Base-by-base conservation (phyloP, 164 flowering plant species). In the Dillenia suffruticosa region DNA sequence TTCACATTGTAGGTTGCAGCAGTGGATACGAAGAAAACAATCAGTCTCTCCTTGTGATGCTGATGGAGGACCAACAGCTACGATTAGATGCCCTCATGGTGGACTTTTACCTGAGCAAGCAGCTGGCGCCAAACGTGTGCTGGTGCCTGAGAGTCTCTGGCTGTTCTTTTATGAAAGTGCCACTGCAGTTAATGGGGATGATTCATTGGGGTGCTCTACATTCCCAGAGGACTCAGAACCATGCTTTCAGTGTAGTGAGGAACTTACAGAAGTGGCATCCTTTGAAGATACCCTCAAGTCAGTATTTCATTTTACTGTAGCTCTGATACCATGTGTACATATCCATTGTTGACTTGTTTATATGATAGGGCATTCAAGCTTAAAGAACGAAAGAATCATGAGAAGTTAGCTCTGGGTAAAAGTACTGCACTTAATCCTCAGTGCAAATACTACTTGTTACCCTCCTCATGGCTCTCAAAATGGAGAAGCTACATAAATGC, bases 71-170 rank as follows among this genome's bases (percentile, higher is more conserved):
- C 96, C 99, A 56, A 94, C 99, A 64, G 84, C 76, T 69, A 70
- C 92, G 51, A 85, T 94, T 65, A 77, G 76, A 57, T 94, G 99
- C 62, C 84, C 89, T 12, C 99, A 94, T 74, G 97, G 97, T 47
- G 66, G 66, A 49, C 86, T 94, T 66, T 12, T 81, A 76, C 99
- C 99, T 51, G 99, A 91, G 66, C 77, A 79, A 72, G 95, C 90
- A 69, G 8, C 88, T 66, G 96, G 96, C 61, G 94, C 96, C 57
- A 92, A 83, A 81, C 87, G 94, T 51, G 43, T 81, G 58, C 77
- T 88, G 49, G 80, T 94, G 79, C 99, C 99, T 55, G 96, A 88
- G 70, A 68, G 12, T 60, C 89, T 94, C 54, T 94, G 99, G 99
- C 74, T 72, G 53, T 94, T 91, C 72, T 59, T 92, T 15, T 69